Conservation (phyloP, 129 eudicot species). For the Flaveria brownii region DNA sequence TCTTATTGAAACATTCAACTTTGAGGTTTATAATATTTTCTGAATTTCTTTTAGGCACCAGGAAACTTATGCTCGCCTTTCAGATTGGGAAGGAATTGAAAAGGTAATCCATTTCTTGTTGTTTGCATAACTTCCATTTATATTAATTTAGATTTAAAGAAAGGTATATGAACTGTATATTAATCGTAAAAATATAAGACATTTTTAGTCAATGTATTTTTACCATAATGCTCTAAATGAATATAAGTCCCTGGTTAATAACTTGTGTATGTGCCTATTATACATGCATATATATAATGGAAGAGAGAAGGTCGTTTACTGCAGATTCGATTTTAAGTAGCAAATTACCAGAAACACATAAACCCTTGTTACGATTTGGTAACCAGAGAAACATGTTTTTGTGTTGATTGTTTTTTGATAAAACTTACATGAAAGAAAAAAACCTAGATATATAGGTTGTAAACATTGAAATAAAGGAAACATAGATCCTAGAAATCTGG, state of each 20-base stretch:
- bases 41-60: constrained; percentile 63
- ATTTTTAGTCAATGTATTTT: neutral
- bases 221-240: neutral
- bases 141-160: neutral
- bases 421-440: no score
- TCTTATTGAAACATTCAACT: constrained; percentile 15
- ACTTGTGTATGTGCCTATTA: no score
- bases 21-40: constrained; percentile 9
- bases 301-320: no score
- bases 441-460: no score
- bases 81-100: constrained; percentile 87
- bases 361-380: no score
- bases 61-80: constrained; percentile 61
- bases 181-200: neutral
- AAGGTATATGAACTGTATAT: neutral
- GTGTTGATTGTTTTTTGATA: no score
- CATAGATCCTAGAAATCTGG: no score
- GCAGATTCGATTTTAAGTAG: neutral
- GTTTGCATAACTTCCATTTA: neutral
- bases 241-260: neutral
- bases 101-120: constrained; percentile 49
- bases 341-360: neutral
- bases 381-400: no score
- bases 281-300: no score
- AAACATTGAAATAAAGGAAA: no score